Evolutionary conservation across 495 filamentous ascomycete genomes (phyloP), one percentile per base, ranked within the genome.

Genomic region (Astrothelium subdiscretum): DNA sequence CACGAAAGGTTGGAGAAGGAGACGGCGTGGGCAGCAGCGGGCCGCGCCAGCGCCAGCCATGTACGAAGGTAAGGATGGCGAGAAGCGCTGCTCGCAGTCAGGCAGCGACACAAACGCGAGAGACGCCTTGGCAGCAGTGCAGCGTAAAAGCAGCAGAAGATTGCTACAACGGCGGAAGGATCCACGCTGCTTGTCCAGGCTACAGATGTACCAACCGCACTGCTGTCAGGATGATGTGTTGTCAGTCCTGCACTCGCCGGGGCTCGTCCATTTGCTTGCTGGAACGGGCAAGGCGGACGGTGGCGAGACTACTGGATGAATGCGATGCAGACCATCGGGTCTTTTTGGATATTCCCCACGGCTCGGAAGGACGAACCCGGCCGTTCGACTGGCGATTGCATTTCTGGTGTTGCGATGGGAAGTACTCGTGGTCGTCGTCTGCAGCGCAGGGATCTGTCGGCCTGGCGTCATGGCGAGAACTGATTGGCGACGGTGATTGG

Each of bases 151-250:
- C 48, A 54, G 48, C 48, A 54, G 24, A 27, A 29, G 48, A 54
- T 29, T 12, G 24, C 43, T 20, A 8, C 8, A 8, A 29, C 48
- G 48, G 20, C 24, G 8, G 22, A 8, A 54, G 5, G 48, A 48
- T 48, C 13, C n/a, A 48, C 12, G 43, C 43, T 48, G 11, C 43
- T 5, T 15, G 48, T 26, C 48, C 22, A 20, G 48, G 48, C 48
- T 26, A 54, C 48, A 54, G 48, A 54, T 54, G 48, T 54, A 54
- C 48, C 48, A 54, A 54, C 12, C 24, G 20, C 48, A 20, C 5
- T 54, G 48, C 48, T 54, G 48, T 54, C 48, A 54, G 48, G 48
- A 3, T 54, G 48, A 54, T 54, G 48, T 54, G 48, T 54, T 54
- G 48, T 54, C 48, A 54, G 48, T 54, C 5, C 48, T 54, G 48